Evolutionary conservation across 352 stramenopile species (phyloP).

Genomic region (Globisporangium yorkense): DNA sequence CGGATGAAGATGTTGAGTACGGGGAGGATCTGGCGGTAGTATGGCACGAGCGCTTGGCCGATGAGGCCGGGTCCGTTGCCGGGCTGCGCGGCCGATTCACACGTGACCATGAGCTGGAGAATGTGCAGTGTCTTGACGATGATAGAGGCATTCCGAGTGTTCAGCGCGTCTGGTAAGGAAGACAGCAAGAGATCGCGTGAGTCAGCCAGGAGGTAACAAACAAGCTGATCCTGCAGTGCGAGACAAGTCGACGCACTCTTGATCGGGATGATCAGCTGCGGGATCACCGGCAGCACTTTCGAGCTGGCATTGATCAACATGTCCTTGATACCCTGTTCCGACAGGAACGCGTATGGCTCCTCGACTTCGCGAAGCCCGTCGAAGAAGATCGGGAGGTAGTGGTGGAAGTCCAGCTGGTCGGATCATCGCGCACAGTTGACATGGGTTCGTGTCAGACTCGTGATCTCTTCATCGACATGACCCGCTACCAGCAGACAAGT

Average conservation of each 20-base stretch:
- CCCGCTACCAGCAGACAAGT: not conserved
- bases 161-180: constrained; percentile 61
- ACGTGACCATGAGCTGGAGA: constrained; percentile 94
- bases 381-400: constrained; percentile 99
- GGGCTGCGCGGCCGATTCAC: constrained; percentile 75
- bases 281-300: constrained; percentile 96
- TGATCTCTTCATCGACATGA: not conserved
- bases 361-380: constrained; percentile 95
- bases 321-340: constrained; percentile 95
- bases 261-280: constrained; percentile 97
- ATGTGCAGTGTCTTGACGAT: constrained; percentile 98
- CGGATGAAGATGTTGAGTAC: constrained; percentile 97
- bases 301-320: constrained; percentile 94
- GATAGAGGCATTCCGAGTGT: constrained; percentile 91
- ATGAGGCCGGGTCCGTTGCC: constrained; percentile 87
- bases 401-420: constrained; percentile 94
- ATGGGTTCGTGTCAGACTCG: no score
- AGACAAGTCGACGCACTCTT: constrained; percentile 72
- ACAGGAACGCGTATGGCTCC: constrained; percentile 95
- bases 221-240: not conserved
- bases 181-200: not conserved
- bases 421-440: not conserved
- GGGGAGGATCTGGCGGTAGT: constrained; percentile 96
- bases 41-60: constrained; percentile 94
- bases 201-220: not conserved